These are phyloP conservation scores for Plasmodium blacklocki DNA, from an alignment of 169 alveolate genomes.

Conservation along the genomic window DNA sequence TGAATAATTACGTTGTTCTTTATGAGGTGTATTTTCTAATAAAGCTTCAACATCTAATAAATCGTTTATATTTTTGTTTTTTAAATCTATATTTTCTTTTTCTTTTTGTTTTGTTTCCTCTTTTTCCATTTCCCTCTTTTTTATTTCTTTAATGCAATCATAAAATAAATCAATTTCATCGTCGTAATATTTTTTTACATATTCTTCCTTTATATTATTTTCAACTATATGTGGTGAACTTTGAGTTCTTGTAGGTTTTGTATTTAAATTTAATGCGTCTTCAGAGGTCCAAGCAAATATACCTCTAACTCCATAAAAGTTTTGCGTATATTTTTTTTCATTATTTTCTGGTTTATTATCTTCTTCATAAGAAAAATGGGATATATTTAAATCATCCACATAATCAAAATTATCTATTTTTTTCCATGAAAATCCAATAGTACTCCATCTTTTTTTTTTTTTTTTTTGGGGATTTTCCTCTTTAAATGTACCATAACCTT, in stretches of 20 bases:
- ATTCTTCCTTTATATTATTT: not conserved
- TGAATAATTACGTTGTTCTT: not conserved
- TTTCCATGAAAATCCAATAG: not conserved
- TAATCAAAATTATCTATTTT: not conserved
- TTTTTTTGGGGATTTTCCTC: not conserved
- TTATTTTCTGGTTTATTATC: not conserved
- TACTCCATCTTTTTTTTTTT: not conserved
- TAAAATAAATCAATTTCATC: constrained; percentile 2
- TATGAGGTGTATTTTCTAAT: not conserved
- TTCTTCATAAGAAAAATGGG: not conserved
- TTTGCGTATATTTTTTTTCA: not conserved
- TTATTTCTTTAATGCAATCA: constrained; percentile 9
- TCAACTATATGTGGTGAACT: not conserved
- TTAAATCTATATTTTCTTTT: no score
- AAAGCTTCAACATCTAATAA: not conserved
- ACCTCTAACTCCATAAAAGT: constrained; percentile 4
- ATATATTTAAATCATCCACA: not conserved
- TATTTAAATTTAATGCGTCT: not conserved
- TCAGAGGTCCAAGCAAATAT: constrained; percentile 18
- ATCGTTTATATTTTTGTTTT: no score
- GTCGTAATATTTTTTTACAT: not conserved
- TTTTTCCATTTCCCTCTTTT: not conserved
- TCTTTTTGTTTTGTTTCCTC: no score
- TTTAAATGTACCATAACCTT: not conserved
- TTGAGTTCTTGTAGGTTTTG: not conserved